Evolutionary conservation across 1,139 yeast species (phyloP).

Genomic region (Nakaseomyces sp.): DNA sequence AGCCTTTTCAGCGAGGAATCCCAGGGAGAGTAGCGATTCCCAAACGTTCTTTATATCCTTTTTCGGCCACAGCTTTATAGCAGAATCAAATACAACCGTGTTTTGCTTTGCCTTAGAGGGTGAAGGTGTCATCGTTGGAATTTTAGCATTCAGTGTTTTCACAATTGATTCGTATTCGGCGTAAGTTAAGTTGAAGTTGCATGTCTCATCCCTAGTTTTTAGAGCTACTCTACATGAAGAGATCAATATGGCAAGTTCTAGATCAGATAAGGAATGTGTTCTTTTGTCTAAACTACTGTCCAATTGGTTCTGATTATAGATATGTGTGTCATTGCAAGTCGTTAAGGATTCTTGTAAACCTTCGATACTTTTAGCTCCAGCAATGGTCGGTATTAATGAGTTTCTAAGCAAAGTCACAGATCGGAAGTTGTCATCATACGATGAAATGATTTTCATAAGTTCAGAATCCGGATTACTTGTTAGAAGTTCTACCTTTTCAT

Average conservation of each 20-base stretch:
- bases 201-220: constrained; percentile 44
- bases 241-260: constrained; percentile 60
- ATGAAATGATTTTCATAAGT: constrained; percentile 34
- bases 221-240: constrained; percentile 65
- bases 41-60: constrained; percentile 45
- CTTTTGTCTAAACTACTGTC: constrained; percentile 21
- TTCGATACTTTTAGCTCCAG: constrained; percentile 13
- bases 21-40: constrained; percentile 34
- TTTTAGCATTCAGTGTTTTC: constrained; percentile 39
- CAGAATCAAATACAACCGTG: constrained; percentile 34
- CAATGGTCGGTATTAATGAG: constrained; percentile 40
- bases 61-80: constrained; percentile 42
- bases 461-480: constrained; percentile 27
- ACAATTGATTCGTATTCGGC: constrained; percentile 63
- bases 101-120: constrained; percentile 22
- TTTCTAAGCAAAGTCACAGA: constrained; percentile 51
- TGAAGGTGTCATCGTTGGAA: constrained; percentile 35
- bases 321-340: constrained; percentile 12
- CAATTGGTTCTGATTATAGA: constrained; percentile 25
- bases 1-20: constrained; percentile 26
- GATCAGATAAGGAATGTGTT: constrained; percentile 48
- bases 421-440: constrained; percentile 51
- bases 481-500: constrained; percentile 35
- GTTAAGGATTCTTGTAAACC: constrained; percentile 15
- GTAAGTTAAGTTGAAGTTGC: constrained; percentile 69